Conservation (phyloP, 768 basidiomycete species). For the Suillus bovinus region DNA sequence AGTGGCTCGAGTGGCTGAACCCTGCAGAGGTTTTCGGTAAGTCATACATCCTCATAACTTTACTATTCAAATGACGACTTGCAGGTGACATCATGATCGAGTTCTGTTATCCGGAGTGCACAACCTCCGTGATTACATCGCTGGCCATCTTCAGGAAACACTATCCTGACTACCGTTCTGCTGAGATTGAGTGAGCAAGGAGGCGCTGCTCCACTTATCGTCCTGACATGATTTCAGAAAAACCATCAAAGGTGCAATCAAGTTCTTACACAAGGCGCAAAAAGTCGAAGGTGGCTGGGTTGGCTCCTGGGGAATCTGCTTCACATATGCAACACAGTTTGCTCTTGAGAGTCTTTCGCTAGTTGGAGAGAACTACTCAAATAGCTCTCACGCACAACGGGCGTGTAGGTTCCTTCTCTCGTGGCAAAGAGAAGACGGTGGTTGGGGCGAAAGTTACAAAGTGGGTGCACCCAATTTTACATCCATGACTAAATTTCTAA, state of each 20-base stretch:
- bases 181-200: conserved; percentile 71
- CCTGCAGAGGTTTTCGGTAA: conserved; percentile 95
- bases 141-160: conserved; percentile 82
- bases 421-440: conserved; percentile 88
- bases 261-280: conserved; percentile 80
- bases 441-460: conserved; percentile 99
- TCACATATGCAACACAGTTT: conserved; percentile 97
- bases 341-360: conserved; percentile 88
- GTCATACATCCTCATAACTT: conserved; percentile 25
- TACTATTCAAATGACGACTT: background rate
- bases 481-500: background rate
- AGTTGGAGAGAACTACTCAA: conserved; percentile 86
- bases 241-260: conserved; percentile 60
- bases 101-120: conserved; percentile 95
- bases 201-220: conserved; percentile 1
- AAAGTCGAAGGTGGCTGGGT: conserved; percentile 89
- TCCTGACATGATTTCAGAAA: conserved; percentile 41
- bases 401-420: conserved; percentile 85
- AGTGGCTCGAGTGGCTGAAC: conserved; percentile 83
- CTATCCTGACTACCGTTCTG: conserved; percentile 73
- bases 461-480: conserved; percentile 40
- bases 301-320: conserved; percentile 97
- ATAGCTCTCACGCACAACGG: conserved; percentile 60
- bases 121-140: conserved; percentile 91
- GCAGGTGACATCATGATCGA: conserved; percentile 96